These are phyloP conservation scores for Vigna mungo DNA, from an alignment of 306 rosid genomes.

Conservation along the genomic window DNA sequence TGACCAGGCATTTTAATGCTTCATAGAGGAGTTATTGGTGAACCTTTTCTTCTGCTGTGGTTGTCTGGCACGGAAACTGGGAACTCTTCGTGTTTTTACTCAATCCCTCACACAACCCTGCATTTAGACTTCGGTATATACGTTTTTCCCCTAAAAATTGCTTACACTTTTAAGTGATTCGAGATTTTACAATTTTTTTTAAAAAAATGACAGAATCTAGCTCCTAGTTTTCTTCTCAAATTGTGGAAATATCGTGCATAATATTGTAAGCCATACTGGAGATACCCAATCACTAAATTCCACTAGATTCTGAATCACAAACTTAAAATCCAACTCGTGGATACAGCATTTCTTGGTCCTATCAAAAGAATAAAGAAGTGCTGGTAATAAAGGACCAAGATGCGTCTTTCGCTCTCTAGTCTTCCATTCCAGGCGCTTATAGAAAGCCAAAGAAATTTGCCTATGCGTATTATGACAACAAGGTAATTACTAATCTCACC, in stretches of 20 bases:
- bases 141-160: not conserved
- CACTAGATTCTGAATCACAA: constrained; percentile 6
- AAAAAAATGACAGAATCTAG: not conserved
- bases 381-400: constrained; percentile 1
- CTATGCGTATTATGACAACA: not conserved
- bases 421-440: too few species aligned
- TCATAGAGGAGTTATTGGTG: too few species aligned
- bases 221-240: not conserved
- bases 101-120: too few species aligned
- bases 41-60: too few species aligned
- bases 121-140: too few species aligned
- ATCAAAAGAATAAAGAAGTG: not conserved
- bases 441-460: not conserved
- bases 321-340: not conserved
- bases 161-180: not conserved
- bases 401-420: not conserved
- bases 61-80: too few species aligned
- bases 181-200: not conserved
- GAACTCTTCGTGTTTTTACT: not conserved
- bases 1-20: too few species aligned
- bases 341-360: not conserved
- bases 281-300: constrained; percentile 17
- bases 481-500: not conserved
- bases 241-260: not conserved
- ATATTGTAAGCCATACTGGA: not conserved